Conservation (phyloP, 163 green algal genomes). For the Trebouxiophyceae sp. region DNA sequence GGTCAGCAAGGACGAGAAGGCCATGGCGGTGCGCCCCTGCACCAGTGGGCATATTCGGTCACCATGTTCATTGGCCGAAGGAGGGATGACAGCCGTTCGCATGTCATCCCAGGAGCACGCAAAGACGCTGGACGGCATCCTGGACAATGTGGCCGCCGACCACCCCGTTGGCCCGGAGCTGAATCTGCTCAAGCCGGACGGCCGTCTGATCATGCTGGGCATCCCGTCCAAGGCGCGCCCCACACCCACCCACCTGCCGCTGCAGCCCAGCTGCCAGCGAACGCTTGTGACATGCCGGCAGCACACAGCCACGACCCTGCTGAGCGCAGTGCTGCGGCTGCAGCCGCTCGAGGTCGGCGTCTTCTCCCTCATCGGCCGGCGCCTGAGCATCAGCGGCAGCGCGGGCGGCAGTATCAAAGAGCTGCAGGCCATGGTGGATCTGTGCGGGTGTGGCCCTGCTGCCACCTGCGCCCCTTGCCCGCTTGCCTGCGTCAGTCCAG, state of each 20-base stretch:
- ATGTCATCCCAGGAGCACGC: not conserved
- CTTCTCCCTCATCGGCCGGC: conserved; percentile 10
- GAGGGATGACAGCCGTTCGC: too few species aligned
- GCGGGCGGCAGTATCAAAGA: conserved; percentile 62
- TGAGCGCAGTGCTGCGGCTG: too few species aligned
- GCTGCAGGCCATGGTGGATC: conserved; percentile 75
- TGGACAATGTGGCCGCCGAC: conserved; percentile 62
- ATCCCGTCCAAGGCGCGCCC: conserved; percentile 22
- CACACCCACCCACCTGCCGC: too few species aligned
- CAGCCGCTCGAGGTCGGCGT: conserved; percentile 12
- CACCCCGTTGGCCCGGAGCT: conserved; percentile 35
- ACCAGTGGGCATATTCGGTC: too few species aligned
- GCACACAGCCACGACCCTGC: too few species aligned
- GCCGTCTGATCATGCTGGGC: conserved; percentile 51
- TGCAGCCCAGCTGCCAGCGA: too few species aligned
- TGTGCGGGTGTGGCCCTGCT: too few species aligned
- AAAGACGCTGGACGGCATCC: conserved; percentile 60
- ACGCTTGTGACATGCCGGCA: too few species aligned
- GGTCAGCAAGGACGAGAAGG: conserved; percentile 42
- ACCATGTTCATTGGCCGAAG: too few species aligned
- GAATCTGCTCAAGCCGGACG: conserved; percentile 25
- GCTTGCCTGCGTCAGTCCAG: too few species aligned
- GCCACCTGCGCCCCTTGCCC: too few species aligned
- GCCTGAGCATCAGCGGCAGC: conserved; percentile 14
- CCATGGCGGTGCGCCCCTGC: conserved; percentile 34